These are phyloP conservation scores for Penicillium crystallinum DNA, from an alignment of 495 filamentous ascomycete genomes.

Conservation along the genomic window DNA sequence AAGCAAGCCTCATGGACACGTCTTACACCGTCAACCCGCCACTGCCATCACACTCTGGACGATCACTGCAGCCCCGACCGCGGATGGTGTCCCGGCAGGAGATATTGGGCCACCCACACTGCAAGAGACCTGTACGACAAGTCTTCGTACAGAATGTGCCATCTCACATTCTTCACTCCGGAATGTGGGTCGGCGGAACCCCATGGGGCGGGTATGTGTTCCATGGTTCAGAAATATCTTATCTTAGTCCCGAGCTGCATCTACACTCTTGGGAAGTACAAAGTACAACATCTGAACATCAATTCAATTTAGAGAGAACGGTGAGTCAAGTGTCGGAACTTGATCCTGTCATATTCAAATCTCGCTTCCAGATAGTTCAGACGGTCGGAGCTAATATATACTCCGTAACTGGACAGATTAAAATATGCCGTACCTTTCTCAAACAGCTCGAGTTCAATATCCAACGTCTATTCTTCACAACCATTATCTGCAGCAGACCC, in stretches of 20 bases:
- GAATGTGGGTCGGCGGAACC: constrained; percentile 4
- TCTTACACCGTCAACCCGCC: constrained; percentile 7
- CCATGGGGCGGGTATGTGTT: constrained; percentile 5
- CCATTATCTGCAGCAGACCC: too few relatives aligned
- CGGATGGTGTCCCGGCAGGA: constrained; percentile 9
- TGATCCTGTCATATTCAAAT: neutral
- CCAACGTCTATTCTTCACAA: too few relatives aligned
- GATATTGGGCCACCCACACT: constrained; percentile 19
- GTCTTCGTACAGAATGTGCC: constrained; percentile 2
- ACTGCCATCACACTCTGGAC: constrained; percentile 3
- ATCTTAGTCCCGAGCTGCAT: neutral
- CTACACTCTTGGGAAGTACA: too few relatives aligned
- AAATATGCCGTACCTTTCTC: neutral
- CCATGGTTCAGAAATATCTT: constrained; percentile 2
- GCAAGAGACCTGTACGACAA: too few relatives aligned
- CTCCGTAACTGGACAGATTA: neutral
- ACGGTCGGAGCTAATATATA: neutral
- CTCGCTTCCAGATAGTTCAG: neutral
- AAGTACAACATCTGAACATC: neutral
- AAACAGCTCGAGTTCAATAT: neutral
- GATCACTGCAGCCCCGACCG: constrained; percentile 10
- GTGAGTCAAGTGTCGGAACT: neutral
- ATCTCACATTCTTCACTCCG: constrained; percentile 6
- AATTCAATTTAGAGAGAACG: too few relatives aligned
- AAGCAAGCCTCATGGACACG: constrained; percentile 1